A percentile compares a stretch with the other conserved stretches of the same genome.
Evolutionary conservation across 108 stramenopile species (phyloP).

Genomic region (Cyclotella kingstonii): DNA sequence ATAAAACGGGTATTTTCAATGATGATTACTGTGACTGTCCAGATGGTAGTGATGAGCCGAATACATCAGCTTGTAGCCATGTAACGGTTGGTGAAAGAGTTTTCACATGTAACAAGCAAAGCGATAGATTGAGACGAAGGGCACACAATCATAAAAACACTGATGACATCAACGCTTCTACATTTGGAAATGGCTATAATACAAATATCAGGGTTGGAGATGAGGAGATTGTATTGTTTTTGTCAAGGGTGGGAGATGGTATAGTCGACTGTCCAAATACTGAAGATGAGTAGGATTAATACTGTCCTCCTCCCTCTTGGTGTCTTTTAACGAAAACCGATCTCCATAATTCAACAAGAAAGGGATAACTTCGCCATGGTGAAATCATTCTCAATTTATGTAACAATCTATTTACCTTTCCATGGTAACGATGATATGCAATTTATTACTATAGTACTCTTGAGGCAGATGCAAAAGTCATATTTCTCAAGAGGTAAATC

Average conservation of each 20-base stretch:
- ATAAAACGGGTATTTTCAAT: conserved; percentile 43
- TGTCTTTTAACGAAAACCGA: background rate
- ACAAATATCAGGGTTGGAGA: conserved; percentile 2
- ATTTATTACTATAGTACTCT: too few relatives aligned
- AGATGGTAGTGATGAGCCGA: conserved; percentile 69
- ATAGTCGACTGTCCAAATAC: conserved; percentile 66
- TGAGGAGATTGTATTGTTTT: conserved; percentile 38
- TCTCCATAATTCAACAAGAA: too few relatives aligned
- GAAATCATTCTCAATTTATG: too few relatives aligned
- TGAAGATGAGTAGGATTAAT: conserved; percentile 72
- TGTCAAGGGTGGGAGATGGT: conserved; percentile 65
- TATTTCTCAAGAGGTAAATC: too few relatives aligned
- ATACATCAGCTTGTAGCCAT: conserved; percentile 67
- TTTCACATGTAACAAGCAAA: conserved; percentile 50
- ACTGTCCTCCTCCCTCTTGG: too few relatives aligned
- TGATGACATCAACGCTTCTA: too few relatives aligned
- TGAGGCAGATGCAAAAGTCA: too few relatives aligned
- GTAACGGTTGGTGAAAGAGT: conserved; percentile 43
- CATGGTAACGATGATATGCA: too few relatives aligned
- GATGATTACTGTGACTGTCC: conserved; percentile 82
- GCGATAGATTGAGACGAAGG: too few relatives aligned
- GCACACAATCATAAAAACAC: background rate
- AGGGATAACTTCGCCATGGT: too few relatives aligned
- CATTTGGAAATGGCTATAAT: conserved; percentile 8
- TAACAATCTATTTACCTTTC: too few relatives aligned